phyloP scores from a whole-genome alignment of 2,329 filamentous ascomycete genomes.

The Colletotrichum incanum region DNA sequence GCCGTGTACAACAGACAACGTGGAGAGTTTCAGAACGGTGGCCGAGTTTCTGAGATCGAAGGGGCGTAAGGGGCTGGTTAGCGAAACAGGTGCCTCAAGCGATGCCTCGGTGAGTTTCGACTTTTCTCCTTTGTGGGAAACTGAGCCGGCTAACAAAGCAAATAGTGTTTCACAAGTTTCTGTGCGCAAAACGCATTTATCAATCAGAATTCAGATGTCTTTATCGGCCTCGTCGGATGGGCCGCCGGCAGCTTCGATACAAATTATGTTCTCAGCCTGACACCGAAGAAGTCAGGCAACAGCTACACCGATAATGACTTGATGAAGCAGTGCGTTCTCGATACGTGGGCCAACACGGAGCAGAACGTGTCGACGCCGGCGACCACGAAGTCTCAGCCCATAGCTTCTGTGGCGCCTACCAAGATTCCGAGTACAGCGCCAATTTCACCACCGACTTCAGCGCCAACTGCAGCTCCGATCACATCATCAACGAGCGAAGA shows the following conservation, averaged over 20 bases:
- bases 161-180: constrained; percentile 60
- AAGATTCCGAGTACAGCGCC: neutral
- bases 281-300: constrained; percentile 54
- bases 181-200: constrained; percentile 64
- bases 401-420: constrained; percentile 3
- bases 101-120: constrained; percentile 54
- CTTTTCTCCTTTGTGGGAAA: neutral
- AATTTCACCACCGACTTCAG: neutral
- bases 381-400: neutral
- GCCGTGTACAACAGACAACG: constrained; percentile 69
- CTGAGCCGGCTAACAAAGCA: constrained; percentile 24
- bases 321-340: constrained; percentile 60
- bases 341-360: constrained; percentile 36
- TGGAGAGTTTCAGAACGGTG: constrained; percentile 63
- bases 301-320: constrained; percentile 57
- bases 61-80: constrained; percentile 65
- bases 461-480: neutral
- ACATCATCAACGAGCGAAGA: neutral
- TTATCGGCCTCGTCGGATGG: constrained; percentile 63
- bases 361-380: constrained; percentile 27
- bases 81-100: constrained; percentile 67
- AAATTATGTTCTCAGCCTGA: constrained; percentile 61
- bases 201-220: constrained; percentile 63
- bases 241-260: constrained; percentile 61
- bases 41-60: constrained; percentile 63